Base-by-base conservation (phyloP, 306 rosid genomes). In the Cucurbita ficifolia region DNA sequence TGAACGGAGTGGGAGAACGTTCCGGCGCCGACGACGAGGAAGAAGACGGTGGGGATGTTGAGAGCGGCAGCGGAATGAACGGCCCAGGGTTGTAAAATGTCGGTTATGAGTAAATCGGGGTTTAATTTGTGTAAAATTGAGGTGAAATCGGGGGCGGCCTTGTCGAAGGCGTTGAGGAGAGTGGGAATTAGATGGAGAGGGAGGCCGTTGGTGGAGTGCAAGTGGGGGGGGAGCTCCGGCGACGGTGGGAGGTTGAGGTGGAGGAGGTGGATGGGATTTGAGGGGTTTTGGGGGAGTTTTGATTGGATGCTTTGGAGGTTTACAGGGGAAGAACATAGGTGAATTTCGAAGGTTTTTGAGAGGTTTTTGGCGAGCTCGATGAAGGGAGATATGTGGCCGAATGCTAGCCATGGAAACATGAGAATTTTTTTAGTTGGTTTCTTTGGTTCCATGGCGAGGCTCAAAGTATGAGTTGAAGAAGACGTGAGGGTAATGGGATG, bases 81-180 rank as follows among this genome's bases (percentile, higher is more conserved):
- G 1, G 82, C 85, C 85, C 82, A 78, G 0, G 77, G 82, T 18
- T 75, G 82, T 38, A 82, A 18, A 29, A 62, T 46, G 53, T 76
- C 85, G 40, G 73, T 71, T 0, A 82, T 71, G 52, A 82, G 73
- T 59, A 82, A 48, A 62, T 71, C 73, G 0, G 78, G 82, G 21
- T 71, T 7, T 5, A 60, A 11, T 60, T 22, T 14, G 11, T 49
- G 38, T 22, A 78, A 49, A 10, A 82, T 61, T 40, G 49, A 10
- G 50, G 72, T 49, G 46, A 75, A 78, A 21, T 29, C 10, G 0
- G 77, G 72, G 24, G 75, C 65, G 22, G 79, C 52, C 77, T 61
- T 70, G 62, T 78, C 79, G n/a, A 81, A 75, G 43, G 84, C 77
- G 13, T 52, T 35, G 9, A 61, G 33, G 14, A 82, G 79, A 10